Base-by-base conservation (phyloP, 1,139 yeast species). In the Hyphopichia fennica region DNA sequence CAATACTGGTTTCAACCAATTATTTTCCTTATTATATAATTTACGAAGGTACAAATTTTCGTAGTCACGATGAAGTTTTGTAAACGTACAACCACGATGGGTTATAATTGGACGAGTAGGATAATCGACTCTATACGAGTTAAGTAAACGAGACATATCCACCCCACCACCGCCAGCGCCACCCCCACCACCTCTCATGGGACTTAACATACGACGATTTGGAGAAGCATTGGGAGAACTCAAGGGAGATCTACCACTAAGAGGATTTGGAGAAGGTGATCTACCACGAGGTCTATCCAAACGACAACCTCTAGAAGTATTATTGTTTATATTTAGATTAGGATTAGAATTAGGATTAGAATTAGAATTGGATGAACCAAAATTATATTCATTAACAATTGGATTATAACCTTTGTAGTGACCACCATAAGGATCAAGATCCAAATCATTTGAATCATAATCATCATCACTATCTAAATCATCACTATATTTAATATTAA, bases 41-140 rank as follows among this genome's bases (percentile, higher is more conserved):
- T 64, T 60, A 5, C 63, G 62, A 19, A 58, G 48, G 44, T 70
- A 71, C 44, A 74, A 60, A 35, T 62, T 54, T 49, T 69, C 73
- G 49, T 65, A 81, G 15, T 67, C 54, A 35, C 58, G 56, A 54
- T 81, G 86, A 38, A 66, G 57, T 47, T 71, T 71, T 7, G 80
- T 69, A 38, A 67, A 61, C 1, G 81, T 72, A 50, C 82, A 76
- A 4, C 83, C 79, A 43, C 70, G 67, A 51, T 75, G 79, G 15
- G 75, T 68, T 9, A 79, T 65, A 23, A 75, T 72, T 2, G 84
- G 84, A 19, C 67, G 55, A 2, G 84, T 75, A 2, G 84, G 84
- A 54, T 79, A 80, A 40, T 38, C 41, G 3, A 19, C 16, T n/a
- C 41, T 17, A 9, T 15, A 38, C 3, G 37, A 18, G 13, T 11